Evolutionary conservation across 352 stramenopile species (phyloP).

Genomic region (Phytophthora multivora): DNA sequence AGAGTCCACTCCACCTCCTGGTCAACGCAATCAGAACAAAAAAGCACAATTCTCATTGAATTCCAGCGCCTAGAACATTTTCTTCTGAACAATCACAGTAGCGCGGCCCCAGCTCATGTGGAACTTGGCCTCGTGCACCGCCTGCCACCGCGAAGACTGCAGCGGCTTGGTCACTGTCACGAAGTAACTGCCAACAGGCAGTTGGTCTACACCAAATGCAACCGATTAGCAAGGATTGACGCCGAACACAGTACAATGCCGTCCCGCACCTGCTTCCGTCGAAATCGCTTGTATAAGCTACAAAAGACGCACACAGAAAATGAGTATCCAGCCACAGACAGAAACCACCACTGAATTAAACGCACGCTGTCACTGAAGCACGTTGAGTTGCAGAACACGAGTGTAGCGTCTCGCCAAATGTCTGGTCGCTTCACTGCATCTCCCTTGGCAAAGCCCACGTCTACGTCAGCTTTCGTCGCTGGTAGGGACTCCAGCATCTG

Average conservation of each 20-base stretch:
- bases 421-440: slow-evolving; percentile 49
- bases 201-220: slow-evolving; percentile 32
- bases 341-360: not conserved
- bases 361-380: slow-evolving; percentile 73
- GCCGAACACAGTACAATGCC: not conserved
- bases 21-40: not conserved
- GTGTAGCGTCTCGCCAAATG: slow-evolving; percentile 60
- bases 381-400: slow-evolving; percentile 74
- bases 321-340: not conserved
- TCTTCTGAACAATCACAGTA: slow-evolving; percentile 71
- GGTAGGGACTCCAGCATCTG: slow-evolving; percentile 61
- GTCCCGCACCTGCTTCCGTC: slow-evolving; percentile 32
- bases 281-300: slow-evolving; percentile 43
- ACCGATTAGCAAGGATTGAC: not conserved
- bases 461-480: slow-evolving; percentile 52
- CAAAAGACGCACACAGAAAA: not conserved
- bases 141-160: slow-evolving; percentile 59
- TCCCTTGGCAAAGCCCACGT: slow-evolving; percentile 59
- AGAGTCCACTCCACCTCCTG: not conserved
- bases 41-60: slow-evolving; percentile 3
- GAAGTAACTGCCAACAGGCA: slow-evolving; percentile 59
- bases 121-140: slow-evolving; percentile 64
- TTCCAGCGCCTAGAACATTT: slow-evolving; percentile 41
- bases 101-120: slow-evolving; percentile 69
- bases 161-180: slow-evolving; percentile 68